These are phyloP conservation scores for Epichloe aotearoae DNA, from an alignment of 2,329 filamentous ascomycete genomes.

Conservation along the genomic window DNA sequence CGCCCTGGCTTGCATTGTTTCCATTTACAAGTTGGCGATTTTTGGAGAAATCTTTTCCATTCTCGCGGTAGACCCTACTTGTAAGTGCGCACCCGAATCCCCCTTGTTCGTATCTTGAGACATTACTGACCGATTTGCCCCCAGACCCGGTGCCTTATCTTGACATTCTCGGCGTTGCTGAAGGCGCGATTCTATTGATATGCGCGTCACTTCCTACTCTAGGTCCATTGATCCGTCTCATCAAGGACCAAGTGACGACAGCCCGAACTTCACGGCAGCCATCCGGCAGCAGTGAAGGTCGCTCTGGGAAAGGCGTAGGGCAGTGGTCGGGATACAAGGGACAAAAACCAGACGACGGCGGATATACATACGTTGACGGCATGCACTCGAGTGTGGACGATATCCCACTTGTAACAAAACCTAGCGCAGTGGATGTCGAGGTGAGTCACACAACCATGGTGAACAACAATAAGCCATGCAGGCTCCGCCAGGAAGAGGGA, in stretches of 20 bases:
- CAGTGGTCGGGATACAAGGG: conserved; percentile 7
- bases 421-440: background rate
- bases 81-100: conserved; percentile 6
- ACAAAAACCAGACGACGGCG: conserved; percentile 9
- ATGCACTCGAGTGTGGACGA: conserved; percentile 14
- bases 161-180: conserved; percentile 13
- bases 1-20: conserved; percentile 11
- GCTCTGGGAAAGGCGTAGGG: background rate
- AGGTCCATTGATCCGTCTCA: conserved; percentile 11
- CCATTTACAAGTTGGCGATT: conserved; percentile 15
- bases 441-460: background rate
- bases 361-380: conserved; percentile 8
- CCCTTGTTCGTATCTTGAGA: no score
- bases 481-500: background rate
- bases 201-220: conserved; percentile 14
- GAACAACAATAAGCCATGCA: background rate
- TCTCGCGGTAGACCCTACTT: conserved; percentile 12
- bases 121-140: background rate
- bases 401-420: conserved; percentile 12
- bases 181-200: conserved; percentile 14
- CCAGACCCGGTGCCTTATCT: conserved; percentile 12
- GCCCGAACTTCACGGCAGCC: conserved; percentile 2
- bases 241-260: conserved; percentile 8
- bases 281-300: conserved; percentile 1
- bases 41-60: conserved; percentile 12